A percentile compares a stretch with the other conserved stretches of the same genome.
Conservation (phyloP, 2,329 filamentous ascomycete genomes). For the Periconia sp. region DNA sequence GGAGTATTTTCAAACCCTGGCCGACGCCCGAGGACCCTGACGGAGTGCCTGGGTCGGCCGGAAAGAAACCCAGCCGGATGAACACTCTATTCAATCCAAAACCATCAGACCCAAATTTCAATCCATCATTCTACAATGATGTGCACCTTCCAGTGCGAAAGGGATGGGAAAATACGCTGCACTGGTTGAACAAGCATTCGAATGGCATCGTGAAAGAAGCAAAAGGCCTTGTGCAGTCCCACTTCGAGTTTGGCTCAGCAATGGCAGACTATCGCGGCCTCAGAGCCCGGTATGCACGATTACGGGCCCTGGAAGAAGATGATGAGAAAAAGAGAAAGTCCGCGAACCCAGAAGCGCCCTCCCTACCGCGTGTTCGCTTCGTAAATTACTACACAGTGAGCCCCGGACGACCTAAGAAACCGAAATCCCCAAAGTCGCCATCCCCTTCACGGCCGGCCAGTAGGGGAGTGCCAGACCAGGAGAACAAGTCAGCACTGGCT, state of each 20-base stretch:
- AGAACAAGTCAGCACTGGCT: conserved; percentile 10
- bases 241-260: conserved; percentile 82
- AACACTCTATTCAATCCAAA: conserved; percentile 47
- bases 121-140: conserved; percentile 79
- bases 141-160: conserved; percentile 70
- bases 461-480: conserved; percentile 8
- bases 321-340: conserved; percentile 52
- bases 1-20: conserved; percentile 71
- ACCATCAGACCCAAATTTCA: conserved; percentile 67
- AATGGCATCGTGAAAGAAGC: conserved; percentile 74
- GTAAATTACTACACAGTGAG: conserved; percentile 92
- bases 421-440: conserved; percentile 49
- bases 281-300: conserved; percentile 69
- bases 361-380: conserved; percentile 70
- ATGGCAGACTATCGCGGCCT: conserved; percentile 78
- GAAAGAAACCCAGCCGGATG: conserved; percentile 35
- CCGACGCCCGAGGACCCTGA: conserved; percentile 34
- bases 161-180: conserved; percentile 69
- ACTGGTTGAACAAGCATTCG: conserved; percentile 83
- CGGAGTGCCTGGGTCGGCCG: conserved; percentile 14
- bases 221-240: conserved; percentile 75
- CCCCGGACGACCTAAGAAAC: conserved; percentile 68
- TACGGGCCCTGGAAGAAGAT: conserved; percentile 76
- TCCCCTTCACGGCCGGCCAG: conserved; percentile 27
- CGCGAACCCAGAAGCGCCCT: conserved; percentile 32